These are phyloP conservation scores for Nannochloris sp. DNA, from an alignment of 139 green algal species.

Conservation along the genomic window DNA sequence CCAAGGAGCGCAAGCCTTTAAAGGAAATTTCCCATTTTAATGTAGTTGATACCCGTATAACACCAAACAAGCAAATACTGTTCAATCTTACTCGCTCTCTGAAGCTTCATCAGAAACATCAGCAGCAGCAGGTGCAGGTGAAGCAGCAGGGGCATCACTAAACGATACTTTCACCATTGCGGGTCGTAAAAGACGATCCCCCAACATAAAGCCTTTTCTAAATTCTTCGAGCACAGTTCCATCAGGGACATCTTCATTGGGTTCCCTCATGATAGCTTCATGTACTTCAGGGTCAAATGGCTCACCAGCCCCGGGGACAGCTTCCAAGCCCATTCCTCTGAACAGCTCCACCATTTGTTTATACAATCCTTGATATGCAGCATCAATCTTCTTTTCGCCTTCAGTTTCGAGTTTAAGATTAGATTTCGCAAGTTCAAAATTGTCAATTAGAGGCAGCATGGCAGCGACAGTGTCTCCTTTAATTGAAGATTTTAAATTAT, in stretches of 20 bases:
- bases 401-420: slow-evolving; percentile 86
- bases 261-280: slow-evolving; percentile 92
- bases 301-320: slow-evolving; percentile 65
- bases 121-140: not conserved
- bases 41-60: too few species aligned
- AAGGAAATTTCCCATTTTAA: too few species aligned
- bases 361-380: slow-evolving; percentile 87
- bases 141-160: not conserved
- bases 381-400: slow-evolving; percentile 85
- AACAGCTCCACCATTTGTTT: slow-evolving; percentile 94
- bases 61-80: not conserved
- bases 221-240: slow-evolving; percentile 87
- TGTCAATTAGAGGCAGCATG: slow-evolving; percentile 90
- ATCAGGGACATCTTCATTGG: slow-evolving; percentile 63
- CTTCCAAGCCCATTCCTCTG: slow-evolving; percentile 72
- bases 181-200: slow-evolving; percentile 77
- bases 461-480: slow-evolving; percentile 66
- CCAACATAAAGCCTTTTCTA: slow-evolving; percentile 85
- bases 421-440: slow-evolving; percentile 86
- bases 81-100: not conserved
- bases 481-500: slow-evolving; percentile 38
- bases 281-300: slow-evolving; percentile 94
- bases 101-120: not conserved
- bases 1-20: too few species aligned
- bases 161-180: slow-evolving; percentile 94